phyloP scores from a whole-genome alignment of 306 rosid genomes.

The Cucurbita ficifolia region DNA sequence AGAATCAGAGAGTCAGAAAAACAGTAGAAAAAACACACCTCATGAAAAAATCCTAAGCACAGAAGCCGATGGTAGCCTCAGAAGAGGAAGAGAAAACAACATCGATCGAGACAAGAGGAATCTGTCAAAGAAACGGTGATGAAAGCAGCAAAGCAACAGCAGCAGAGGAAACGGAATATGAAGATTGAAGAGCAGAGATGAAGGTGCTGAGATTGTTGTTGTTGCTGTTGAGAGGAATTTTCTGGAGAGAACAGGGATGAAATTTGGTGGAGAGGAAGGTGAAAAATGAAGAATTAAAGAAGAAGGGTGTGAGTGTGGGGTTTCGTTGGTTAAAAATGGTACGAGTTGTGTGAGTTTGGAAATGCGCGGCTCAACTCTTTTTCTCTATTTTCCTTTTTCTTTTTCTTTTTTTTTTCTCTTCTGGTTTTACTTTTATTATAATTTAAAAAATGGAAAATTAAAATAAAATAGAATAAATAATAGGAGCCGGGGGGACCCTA shows the following conservation, averaged over 20 bases:
- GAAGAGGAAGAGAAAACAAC: not conserved
- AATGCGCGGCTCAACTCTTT: not conserved
- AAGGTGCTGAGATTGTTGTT: not conserved
- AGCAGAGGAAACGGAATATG: not conserved
- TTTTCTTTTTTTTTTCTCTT: not conserved
- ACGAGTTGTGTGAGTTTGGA: not conserved
- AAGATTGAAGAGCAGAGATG: not conserved
- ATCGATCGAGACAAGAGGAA: not conserved
- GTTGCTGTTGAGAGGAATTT: not conserved
- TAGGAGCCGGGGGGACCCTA: not conserved
- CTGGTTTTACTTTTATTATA: not conserved
- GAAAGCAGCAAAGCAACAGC: not conserved
- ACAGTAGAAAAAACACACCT: not conserved
- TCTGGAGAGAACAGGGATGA: not conserved
- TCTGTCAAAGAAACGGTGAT: not conserved
- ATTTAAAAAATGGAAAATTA: not conserved
- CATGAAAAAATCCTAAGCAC: not conserved
- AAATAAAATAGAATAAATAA: not conserved
- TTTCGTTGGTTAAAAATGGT: not conserved
- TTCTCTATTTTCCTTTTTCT: too few species aligned
- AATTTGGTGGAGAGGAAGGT: not conserved
- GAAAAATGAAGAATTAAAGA: not conserved
- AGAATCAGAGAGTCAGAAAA: not conserved
- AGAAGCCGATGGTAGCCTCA: not conserved
- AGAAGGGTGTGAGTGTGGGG: too few species aligned